These are phyloP conservation scores for Paramecium octaurelia DNA, from an alignment of 73 alveolate genomes.

Conservation along the genomic window DNA sequence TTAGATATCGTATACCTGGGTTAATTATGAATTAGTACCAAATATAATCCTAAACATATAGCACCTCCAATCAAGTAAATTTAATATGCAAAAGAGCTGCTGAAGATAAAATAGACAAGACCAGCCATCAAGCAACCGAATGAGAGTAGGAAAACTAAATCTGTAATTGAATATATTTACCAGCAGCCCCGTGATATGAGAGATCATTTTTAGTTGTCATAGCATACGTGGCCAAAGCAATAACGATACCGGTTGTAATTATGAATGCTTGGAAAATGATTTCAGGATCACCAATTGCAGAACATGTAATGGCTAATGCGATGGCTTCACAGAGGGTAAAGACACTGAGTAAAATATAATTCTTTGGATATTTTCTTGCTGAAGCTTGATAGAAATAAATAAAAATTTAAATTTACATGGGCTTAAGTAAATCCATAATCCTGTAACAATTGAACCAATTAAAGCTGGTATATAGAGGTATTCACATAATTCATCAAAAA, in stretches of 20 bases:
- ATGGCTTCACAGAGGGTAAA: background rate
- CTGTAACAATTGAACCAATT: background rate
- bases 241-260: slow-evolving; percentile 85
- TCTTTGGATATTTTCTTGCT: background rate
- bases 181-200: slow-evolving; percentile 77
- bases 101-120: slow-evolving; percentile 75
- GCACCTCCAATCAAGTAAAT: background rate
- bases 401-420: background rate
- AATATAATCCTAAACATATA: background rate
- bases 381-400: background rate
- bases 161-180: background rate
- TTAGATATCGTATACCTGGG: background rate
- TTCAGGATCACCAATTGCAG: background rate
- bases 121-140: slow-evolving; percentile 71
- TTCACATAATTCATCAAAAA: background rate
- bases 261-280: slow-evolving; percentile 84
- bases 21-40: background rate
- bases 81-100: background rate
- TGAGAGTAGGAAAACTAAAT: background rate
- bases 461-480: background rate
- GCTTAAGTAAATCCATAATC: background rate
- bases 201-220: slow-evolving; percentile 82
- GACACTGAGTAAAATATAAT: background rate
- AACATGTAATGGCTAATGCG: background rate
- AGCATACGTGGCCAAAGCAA: slow-evolving; percentile 89